These are phyloP conservation scores for Apophysomyces elegans DNA, from an alignment of 371 early-diverging fungal species.

Conservation along the genomic window DNA sequence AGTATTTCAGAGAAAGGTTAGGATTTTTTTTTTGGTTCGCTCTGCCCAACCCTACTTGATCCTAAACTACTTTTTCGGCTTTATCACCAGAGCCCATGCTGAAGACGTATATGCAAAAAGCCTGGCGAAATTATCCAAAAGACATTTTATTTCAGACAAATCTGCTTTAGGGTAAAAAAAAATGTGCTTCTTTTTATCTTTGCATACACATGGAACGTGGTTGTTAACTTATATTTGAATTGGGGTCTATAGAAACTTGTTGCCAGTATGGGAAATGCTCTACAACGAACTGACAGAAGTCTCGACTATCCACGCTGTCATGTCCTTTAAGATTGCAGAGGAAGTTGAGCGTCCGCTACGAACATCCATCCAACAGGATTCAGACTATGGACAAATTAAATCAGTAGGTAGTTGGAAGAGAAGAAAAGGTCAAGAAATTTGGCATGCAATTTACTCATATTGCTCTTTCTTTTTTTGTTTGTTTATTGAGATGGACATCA, in stretches of 20 bases:
- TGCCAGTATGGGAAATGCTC: conserved; percentile 47
- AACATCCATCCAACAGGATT: conserved; percentile 21
- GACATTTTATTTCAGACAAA: conserved; percentile 50
- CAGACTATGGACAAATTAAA: conserved; percentile 24
- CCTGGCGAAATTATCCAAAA: conserved; percentile 53
- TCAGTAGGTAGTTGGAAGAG: conserved; percentile 16
- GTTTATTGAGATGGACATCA: conserved; percentile 39
- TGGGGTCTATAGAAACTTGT: conserved; percentile 18
- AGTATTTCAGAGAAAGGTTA: conserved; percentile 63
- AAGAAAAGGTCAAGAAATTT: not conserved
- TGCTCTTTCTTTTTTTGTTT: not conserved
- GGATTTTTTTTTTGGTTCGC: conserved; percentile 4
- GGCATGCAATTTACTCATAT: not conserved
- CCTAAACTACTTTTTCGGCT: not conserved
- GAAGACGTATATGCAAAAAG: conserved; percentile 60
- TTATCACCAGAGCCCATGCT: conserved; percentile 43
- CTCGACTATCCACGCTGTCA: conserved; percentile 47
- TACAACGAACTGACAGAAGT: conserved; percentile 48
- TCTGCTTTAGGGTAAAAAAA: conserved; percentile 51
- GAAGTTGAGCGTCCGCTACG: conserved; percentile 53
- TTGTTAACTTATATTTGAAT: not conserved
- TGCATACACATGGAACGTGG: not conserved
- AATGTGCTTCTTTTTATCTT: not conserved
- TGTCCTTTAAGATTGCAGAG: conserved; percentile 45
- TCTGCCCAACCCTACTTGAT: not conserved